Conservation (phyloP, 805 yeast species). For the Metschnikowia lunata region DNA sequence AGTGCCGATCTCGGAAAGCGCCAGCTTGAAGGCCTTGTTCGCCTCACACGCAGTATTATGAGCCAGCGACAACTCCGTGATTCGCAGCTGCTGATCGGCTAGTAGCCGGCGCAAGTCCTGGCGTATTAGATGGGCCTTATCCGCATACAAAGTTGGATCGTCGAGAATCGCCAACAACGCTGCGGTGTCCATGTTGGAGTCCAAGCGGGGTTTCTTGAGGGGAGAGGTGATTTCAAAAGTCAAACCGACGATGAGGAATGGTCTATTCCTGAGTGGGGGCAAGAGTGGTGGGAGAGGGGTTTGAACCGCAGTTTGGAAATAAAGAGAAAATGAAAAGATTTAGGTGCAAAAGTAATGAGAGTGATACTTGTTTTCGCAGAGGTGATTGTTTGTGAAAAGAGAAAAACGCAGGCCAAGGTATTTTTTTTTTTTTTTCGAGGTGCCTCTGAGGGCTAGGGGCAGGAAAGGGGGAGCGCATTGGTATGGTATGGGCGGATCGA, state of each 20-base stretch:
- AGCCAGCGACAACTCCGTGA: conserved; percentile 26
- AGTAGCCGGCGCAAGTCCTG: conserved; percentile 26
- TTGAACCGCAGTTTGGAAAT: neutral
- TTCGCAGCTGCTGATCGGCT: conserved; percentile 26
- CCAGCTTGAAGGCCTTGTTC: conserved; percentile 67
- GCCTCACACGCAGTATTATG: conserved; percentile 42
- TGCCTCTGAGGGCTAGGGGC: neutral
- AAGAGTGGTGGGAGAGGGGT: neutral
- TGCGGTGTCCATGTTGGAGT: conserved; percentile 26
- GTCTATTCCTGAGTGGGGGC: neutral
- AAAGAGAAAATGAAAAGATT: neutral
- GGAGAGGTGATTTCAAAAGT: conserved; percentile 10
- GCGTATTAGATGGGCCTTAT: conserved; percentile 28
- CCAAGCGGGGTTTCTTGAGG: conserved; percentile 19
- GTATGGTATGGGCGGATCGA: neutral
- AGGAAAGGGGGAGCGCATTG: neutral
- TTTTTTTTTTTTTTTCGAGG: neutral
- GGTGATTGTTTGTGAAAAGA: neutral
- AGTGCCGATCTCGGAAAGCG: conserved; percentile 74
- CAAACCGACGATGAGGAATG: conserved; percentile 9
- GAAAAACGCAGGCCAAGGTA: neutral
- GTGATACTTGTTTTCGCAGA: neutral
- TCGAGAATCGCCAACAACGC: conserved; percentile 34
- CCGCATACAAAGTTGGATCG: conserved; percentile 33
- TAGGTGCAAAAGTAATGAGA: neutral